These are phyloP conservation scores for Lachnellula occidentalis DNA, from an alignment of 2,329 filamentous ascomycete genomes.

Conservation along the genomic window DNA sequence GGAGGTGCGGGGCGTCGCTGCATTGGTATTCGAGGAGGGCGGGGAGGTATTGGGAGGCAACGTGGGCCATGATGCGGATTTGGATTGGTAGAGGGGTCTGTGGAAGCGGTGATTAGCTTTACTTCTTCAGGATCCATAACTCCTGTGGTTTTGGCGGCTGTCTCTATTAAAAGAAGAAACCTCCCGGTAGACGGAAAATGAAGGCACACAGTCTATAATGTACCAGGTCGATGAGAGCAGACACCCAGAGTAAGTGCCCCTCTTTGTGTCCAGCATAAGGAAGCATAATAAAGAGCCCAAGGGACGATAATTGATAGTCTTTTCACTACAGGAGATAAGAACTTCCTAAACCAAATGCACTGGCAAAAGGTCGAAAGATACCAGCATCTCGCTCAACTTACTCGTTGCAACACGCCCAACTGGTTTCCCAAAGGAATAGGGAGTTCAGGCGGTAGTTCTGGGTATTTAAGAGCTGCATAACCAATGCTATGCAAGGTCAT, in stretches of 20 bases:
- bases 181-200: too few species aligned
- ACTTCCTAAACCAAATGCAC: not conserved
- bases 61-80: constrained; percentile 18
- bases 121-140: not conserved
- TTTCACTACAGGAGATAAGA: too few species aligned
- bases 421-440: not conserved
- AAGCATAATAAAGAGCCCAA: too few species aligned
- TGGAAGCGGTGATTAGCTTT: not conserved
- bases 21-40: constrained; percentile 21
- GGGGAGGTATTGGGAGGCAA: constrained; percentile 22
- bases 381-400: not conserved
- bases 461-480: constrained; percentile 21
- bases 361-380: not conserved
- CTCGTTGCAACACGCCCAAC: not conserved
- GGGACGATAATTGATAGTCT: too few species aligned
- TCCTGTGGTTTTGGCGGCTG: too few species aligned
- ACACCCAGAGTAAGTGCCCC: too few species aligned
- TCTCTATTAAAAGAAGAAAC: too few species aligned
- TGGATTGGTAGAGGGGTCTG: constrained; percentile 1
- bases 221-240: too few species aligned
- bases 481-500: constrained; percentile 18
- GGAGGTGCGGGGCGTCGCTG: constrained; percentile 16
- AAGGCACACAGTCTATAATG: too few species aligned
- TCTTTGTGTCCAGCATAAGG: too few species aligned
- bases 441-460: constrained; percentile 4